Evolutionary conservation across 306 rosid species (phyloP), one percentile per base, ranked within the genome.

Genomic region (Sindora glabra): DNA sequence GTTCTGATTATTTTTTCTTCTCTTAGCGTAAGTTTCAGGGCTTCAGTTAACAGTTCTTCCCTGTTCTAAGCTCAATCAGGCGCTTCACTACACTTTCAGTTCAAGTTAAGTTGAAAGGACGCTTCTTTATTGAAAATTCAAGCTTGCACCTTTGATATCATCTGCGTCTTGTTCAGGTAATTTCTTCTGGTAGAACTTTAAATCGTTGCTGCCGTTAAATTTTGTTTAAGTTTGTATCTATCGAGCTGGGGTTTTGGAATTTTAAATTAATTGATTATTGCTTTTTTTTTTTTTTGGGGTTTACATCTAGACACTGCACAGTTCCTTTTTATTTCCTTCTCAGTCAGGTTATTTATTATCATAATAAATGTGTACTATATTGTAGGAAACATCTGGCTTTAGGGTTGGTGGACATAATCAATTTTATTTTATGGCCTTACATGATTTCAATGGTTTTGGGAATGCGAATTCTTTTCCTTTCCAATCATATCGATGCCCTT

Each of bases 101-200:
- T 72, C 65, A 6, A 16, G 13, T 34, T 66, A 17, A 40, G 48
- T 14, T 63, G 42, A 62, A 74, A 48, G 65, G 69, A 50, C 48
- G 45, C 21, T 18, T 46, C 49, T 51, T 30, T 50, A 48, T 58
- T 10, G 69, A 52, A 70, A 60, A 66, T 73, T 76, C 40, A 15
- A 48, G 65, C 62, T 69, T 53, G 34, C 11, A 49, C 38, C 39
- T 58, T 79, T 56, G 68, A 55, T 44, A 40, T 68, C 66, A 62
- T n/a, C 50, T 23, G 62, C 16, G 52, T 48, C 32, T 67, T 55
- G 69, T 73, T 81, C 70, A 62, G 90, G 86, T 87, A 74, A 12
- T 46, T 30, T 10, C 3, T 54, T 29, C 48, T 14, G 64, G 41
- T 54, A n/a, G n/a, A n/a, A 14, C 10, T 59, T 36, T 51, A 36